Evolutionary conservation across 331 rosid species (phyloP).

Genomic region (Ulmus americana): DNA sequence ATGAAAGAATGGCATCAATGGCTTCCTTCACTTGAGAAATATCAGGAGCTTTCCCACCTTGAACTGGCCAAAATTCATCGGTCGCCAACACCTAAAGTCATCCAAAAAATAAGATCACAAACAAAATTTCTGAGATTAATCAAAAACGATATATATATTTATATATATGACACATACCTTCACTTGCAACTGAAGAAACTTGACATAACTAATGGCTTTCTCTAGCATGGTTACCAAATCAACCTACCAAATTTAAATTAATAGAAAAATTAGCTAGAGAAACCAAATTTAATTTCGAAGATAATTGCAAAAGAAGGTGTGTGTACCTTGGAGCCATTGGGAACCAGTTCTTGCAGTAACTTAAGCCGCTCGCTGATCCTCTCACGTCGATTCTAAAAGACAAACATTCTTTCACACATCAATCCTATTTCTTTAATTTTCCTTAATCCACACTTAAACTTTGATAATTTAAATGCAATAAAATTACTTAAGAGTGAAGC

Average conservation of each 20-base stretch:
- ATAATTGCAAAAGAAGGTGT: neutral
- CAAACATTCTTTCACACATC: conserved; percentile 35
- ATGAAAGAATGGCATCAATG: conserved; percentile 64
- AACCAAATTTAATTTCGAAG: neutral
- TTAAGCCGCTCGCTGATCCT: conserved; percentile 87
- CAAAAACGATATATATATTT: neutral
- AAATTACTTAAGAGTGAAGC: conserved; percentile 29
- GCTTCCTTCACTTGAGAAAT: conserved; percentile 88
- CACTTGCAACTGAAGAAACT: conserved; percentile 90
- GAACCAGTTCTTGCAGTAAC: conserved; percentile 69
- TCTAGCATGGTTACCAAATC: conserved; percentile 94
- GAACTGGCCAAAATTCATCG: conserved; percentile 82
- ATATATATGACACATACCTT: conserved; percentile 47
- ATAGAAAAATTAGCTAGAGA: neutral
- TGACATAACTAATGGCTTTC: conserved; percentile 81
- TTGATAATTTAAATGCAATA: neutral
- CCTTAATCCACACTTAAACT: conserved; percentile 28
- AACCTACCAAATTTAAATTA: conserved; percentile 37
- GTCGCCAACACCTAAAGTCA: conserved; percentile 64
- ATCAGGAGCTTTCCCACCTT: conserved; percentile 81
- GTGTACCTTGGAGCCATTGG: conserved; percentile 81
- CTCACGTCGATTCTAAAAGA: conserved; percentile 80
- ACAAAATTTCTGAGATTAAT: neutral
- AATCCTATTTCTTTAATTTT: conserved; percentile 17
- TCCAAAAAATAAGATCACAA: neutral